phyloP scores from a whole-genome alignment of 768 basidiomycete species.

The Mycena metata region DNA sequence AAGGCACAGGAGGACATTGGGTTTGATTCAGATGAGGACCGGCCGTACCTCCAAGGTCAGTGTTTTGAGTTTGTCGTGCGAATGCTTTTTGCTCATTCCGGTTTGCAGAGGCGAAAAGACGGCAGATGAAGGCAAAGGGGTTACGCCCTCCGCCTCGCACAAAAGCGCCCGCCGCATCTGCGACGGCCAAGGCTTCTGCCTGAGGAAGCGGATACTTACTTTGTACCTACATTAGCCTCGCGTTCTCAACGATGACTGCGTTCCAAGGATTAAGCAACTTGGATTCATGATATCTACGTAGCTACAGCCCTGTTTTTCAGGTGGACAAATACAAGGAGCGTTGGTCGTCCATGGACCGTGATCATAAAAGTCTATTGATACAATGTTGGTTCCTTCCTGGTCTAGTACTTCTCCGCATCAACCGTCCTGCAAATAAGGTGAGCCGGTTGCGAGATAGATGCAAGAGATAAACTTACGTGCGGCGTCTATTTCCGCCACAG shows the following conservation, averaged over 20 bases:
- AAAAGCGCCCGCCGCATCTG: constrained; percentile 45
- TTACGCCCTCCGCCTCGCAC: constrained; percentile 73
- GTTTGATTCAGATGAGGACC: constrained; percentile 86
- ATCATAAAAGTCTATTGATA: constrained; percentile 29
- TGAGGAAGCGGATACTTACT: not conserved
- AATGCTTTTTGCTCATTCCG: constrained; percentile 23
- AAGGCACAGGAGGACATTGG: constrained; percentile 58
- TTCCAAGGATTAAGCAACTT: not conserved
- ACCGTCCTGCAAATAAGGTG: not conserved
- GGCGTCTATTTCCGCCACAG: constrained; percentile 41
- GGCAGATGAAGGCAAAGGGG: constrained; percentile 82
- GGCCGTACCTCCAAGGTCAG: constrained; percentile 84
- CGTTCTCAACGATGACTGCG: not conserved
- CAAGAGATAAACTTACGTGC: constrained; percentile 22
- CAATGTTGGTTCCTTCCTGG: not conserved
- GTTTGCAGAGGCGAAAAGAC: constrained; percentile 75
- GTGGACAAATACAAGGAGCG: constrained; percentile 9
- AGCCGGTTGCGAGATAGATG: constrained; percentile 15
- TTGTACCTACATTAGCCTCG: not conserved
- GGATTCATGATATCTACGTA: not conserved
- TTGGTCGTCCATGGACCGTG: constrained; percentile 17
- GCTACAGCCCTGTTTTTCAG: constrained; percentile 11
- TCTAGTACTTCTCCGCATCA: constrained; percentile 29
- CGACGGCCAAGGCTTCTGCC: constrained; percentile 46
- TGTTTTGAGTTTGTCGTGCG: constrained; percentile 35